A percentile compares a stretch with the other conserved stretches of the same genome.
phyloP scores from a whole-genome alignment of 768 basidiomycete genomes.

The Podaxis carcinomalis region DNA sequence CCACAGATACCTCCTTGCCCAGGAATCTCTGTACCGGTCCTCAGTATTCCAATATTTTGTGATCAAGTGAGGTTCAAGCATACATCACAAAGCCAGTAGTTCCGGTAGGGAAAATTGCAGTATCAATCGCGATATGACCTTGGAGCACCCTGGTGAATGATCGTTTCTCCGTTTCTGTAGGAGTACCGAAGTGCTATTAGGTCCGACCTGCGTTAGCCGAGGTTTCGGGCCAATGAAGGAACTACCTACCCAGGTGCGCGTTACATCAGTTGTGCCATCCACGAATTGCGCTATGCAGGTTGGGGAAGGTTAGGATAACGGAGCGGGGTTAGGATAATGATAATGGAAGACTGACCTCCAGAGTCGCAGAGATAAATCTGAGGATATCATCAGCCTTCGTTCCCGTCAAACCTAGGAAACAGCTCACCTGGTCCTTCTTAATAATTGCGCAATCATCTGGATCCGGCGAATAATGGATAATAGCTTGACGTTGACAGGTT shows the following conservation, averaged over 20 bases:
- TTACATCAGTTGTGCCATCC: conserved; percentile 96
- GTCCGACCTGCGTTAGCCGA: background rate
- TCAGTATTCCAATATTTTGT: background rate
- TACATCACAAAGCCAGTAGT: conserved; percentile 58
- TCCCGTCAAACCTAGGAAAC: background rate
- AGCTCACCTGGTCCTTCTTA: conserved; percentile 61
- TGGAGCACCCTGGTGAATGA: conserved; percentile 91
- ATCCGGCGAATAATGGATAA: conserved; percentile 91
- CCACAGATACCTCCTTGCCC: conserved; percentile 79
- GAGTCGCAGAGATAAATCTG: conserved; percentile 67
- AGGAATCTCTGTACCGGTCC: conserved; percentile 57
- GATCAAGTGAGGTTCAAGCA: conserved; percentile 1
- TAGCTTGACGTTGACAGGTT: conserved; percentile 41
- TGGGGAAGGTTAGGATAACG: background rate
- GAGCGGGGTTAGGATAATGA: background rate
- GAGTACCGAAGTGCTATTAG: conserved; percentile 79
- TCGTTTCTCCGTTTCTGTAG: conserved; percentile 76
- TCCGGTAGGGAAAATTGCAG: conserved; percentile 75
- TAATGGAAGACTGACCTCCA: conserved; percentile 47
- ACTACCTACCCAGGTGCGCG: conserved; percentile 69
- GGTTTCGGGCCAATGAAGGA: background rate
- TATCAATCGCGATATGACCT: conserved; percentile 88
- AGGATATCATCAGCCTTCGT: background rate
- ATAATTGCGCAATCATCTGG: conserved; percentile 70
- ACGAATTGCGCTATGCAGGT: conserved; percentile 61